Base-by-base conservation (phyloP, 2,329 filamentous ascomycete species). In the Xylariaceae sp. region DNA sequence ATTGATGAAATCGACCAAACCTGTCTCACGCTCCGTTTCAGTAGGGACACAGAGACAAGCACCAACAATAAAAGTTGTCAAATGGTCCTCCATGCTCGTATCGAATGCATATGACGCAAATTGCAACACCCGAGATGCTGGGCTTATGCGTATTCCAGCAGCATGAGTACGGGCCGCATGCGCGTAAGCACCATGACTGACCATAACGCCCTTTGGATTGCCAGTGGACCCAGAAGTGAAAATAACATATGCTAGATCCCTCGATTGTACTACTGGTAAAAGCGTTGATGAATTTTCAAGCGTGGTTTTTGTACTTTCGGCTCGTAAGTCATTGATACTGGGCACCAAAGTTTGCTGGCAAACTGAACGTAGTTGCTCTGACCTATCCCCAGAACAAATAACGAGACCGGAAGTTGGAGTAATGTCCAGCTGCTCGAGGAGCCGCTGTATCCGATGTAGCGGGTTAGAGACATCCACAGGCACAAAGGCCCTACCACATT, bases 21-120 rank as follows among this genome's bases (percentile, higher is more conserved):
- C 36, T 9, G 27, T 50, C 15, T 50, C 39, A 7, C 50, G 35
- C 26, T 52, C 50, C 3, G n/a, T 23, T 46, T 52, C 50, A 10
- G 41, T 46, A 10, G 50, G 42, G 20, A 52, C 35, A 26, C 50
- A 52, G n/a, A 52, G 26, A 29, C 50, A 47, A 5, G 40, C 50
- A 3, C 50, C 50, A 7, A 46, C 42, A 15, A 45, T 9, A 11
- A 52, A 26, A 13, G 6, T 47, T 11, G 50, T 46, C 27, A 52
- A 24, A 13, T 47, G 35, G 16, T 52, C 50, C 18, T 47, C 35
- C 26, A 52, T 46, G 6, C 42, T 40, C 6, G 50, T 46, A 47
- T 52, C 50, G 26, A 52, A 52, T 16, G 50, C 33, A 21, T 52
- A 47, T 10, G 50, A 52, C 2, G 50, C 50, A 46, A 52, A 52